Conservation (phyloP, 345 rosid species). For the Syzygium oleosum region DNA sequence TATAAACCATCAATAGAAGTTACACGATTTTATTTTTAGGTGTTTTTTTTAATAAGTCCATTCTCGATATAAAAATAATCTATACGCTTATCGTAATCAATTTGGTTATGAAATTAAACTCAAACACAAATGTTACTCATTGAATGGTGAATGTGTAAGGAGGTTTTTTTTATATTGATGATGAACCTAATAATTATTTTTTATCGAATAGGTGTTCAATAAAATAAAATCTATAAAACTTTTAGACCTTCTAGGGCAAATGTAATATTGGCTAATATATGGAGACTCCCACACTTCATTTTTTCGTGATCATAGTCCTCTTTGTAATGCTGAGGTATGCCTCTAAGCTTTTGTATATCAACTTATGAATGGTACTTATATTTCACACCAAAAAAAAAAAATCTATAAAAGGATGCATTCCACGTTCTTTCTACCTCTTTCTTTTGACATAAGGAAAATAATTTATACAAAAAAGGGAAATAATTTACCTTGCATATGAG, state of each 20-base stretch:
- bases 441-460: background rate
- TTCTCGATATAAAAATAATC: background rate
- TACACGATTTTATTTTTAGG: background rate
- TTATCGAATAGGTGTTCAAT: no score
- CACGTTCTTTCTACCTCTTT: background rate
- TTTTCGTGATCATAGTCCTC: no score
- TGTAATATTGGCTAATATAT: no score
- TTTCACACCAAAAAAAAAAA: no score
- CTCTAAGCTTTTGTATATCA: no score
- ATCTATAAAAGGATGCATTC: background rate
- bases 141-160: background rate
- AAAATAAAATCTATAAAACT: background rate
- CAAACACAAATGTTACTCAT: no score
- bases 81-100: no score
- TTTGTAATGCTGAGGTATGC: no score
- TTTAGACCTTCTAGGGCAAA: no score
- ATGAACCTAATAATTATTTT: background rate
- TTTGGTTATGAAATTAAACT: background rate
- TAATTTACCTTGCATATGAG: background rate
- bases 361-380: no score
- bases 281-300: no score
- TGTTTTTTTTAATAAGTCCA: background rate
- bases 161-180: background rate
- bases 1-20: background rate
- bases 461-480: background rate